phyloP scores from a whole-genome alignment of 2,329 filamentous ascomycete genomes.

The Lasiodiplodia sp. region DNA sequence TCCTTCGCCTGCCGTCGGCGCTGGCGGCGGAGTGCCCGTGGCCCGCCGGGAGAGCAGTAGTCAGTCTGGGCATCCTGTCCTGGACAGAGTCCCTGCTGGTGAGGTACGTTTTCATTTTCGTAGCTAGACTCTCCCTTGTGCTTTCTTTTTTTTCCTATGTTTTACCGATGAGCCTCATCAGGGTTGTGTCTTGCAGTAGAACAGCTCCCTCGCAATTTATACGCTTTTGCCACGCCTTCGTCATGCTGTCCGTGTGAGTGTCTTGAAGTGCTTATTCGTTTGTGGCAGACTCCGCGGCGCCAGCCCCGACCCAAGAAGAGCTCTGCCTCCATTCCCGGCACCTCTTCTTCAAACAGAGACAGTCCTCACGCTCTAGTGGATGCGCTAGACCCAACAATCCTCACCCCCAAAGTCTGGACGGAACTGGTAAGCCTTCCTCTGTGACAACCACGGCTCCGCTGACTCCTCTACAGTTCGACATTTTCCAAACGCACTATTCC shows the following conservation, averaged over 20 bases:
- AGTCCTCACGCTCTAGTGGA: slow-evolving; percentile 60
- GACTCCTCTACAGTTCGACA: slow-evolving; percentile 57
- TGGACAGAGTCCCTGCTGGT: slow-evolving; percentile 23
- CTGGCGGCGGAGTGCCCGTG: slow-evolving; percentile 36
- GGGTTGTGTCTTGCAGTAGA: slow-evolving; percentile 24
- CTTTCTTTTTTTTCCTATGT: slow-evolving; percentile 13
- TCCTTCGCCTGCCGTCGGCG: slow-evolving; percentile 59
- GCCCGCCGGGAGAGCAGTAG: slow-evolving; percentile 42
- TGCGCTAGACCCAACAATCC: slow-evolving; percentile 66
- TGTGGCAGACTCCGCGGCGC: slow-evolving; percentile 28
- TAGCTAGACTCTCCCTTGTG: slow-evolving; percentile 1
- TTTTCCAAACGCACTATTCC: slow-evolving; percentile 75
- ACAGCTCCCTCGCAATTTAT: slow-evolving; percentile 29
- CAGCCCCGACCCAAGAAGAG: slow-evolving; percentile 47
- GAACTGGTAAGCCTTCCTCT: slow-evolving; percentile 55
- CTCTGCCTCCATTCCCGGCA: slow-evolving; percentile 43
- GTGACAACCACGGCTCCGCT: slow-evolving; percentile 34
- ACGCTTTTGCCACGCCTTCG: slow-evolving; percentile 14
- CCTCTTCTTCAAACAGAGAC: slow-evolving; percentile 52
- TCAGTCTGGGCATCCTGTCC: slow-evolving; percentile 18
- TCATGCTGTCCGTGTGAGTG: slow-evolving; percentile 26
- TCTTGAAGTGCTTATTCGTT: slow-evolving; percentile 26
- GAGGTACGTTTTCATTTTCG: slow-evolving; percentile 29
- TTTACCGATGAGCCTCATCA: slow-evolving; percentile 14
- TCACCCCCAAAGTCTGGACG: slow-evolving; percentile 72